Percentiles rank a stretch among this genome's conserved stretches.
phyloP scores from a whole-genome alignment of 2,329 filamentous ascomycete species.

The Arthrocladium fulminans region DNA sequence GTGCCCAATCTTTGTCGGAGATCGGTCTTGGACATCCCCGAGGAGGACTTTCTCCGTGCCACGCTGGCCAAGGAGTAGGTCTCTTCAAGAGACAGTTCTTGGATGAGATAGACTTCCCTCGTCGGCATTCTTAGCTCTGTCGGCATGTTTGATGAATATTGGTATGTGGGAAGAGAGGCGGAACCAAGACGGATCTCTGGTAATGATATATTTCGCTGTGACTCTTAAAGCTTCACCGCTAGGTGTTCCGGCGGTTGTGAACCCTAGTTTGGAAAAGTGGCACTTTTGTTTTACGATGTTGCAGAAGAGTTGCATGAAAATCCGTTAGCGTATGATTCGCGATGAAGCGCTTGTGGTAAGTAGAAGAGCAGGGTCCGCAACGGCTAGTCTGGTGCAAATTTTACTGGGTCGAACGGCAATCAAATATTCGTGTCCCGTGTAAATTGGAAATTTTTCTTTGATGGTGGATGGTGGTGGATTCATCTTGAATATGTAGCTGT shows the following conservation, averaged over 20 bases:
- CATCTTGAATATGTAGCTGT: conserved; percentile 8
- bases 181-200: background rate
- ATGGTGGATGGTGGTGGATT: conserved; percentile 3
- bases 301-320: conserved; percentile 4
- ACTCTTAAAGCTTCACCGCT: conserved; percentile 9
- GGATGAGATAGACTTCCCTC: conserved; percentile 5
- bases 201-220: background rate
- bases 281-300: conserved; percentile 2
- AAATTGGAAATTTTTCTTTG: background rate
- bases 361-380: background rate
- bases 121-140: background rate
- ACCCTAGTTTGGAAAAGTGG: conserved; percentile 8
- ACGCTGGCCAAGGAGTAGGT: conserved; percentile 20
- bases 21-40: conserved; percentile 16
- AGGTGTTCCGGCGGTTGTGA: conserved; percentile 5
- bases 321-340: background rate
- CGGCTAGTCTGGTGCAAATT: background rate
- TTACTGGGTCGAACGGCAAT: background rate
- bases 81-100: conserved; percentile 19
- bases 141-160: background rate
- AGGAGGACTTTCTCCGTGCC: conserved; percentile 19
- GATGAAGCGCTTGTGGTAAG: background rate
- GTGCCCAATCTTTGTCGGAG: conserved; percentile 21
- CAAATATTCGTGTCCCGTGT: background rate
- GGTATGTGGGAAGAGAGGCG: background rate